These are phyloP conservation scores for Pichia sp. DNA, from an alignment of 1,139 yeast genomes.

Conservation along the genomic window DNA sequence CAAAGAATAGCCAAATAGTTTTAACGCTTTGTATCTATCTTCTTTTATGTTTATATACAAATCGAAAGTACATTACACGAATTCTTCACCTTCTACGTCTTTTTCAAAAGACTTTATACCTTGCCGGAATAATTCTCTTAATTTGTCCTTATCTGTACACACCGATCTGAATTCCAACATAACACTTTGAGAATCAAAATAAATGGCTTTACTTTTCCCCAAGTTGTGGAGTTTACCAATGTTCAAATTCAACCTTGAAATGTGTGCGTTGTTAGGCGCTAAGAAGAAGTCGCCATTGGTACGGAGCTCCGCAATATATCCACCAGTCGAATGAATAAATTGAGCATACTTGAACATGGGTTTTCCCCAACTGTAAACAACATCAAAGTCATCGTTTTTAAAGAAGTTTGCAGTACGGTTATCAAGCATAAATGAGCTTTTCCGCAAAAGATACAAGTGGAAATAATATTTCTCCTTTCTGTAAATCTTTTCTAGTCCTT, in stretches of 20 bases:
- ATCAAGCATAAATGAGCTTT: slow-evolving; percentile 74
- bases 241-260: slow-evolving; percentile 52
- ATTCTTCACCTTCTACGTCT: slow-evolving; percentile 32
- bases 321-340: slow-evolving; percentile 84
- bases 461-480: slow-evolving; percentile 45
- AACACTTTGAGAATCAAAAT: slow-evolving; percentile 63
- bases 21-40: background rate
- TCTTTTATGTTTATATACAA: background rate
- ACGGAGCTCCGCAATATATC: slow-evolving; percentile 81
- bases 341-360: slow-evolving; percentile 82
- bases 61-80: background rate
- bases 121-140: slow-evolving; percentile 52
- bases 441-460: slow-evolving; percentile 58
- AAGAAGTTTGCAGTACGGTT: slow-evolving; percentile 69
- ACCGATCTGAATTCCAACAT: slow-evolving; percentile 64
- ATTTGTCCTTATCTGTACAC: slow-evolving; percentile 48
- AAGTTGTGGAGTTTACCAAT: slow-evolving; percentile 28
- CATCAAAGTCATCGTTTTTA: slow-evolving; percentile 49
- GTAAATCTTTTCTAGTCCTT: slow-evolving; percentile 37
- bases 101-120: slow-evolving; percentile 48
- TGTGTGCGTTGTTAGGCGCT: slow-evolving; percentile 76
- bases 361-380: slow-evolving; percentile 86
- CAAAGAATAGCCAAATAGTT: slow-evolving; percentile 57
- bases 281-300: slow-evolving; percentile 76
- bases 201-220: slow-evolving; percentile 29